phyloP scores from a whole-genome alignment of 2,329 filamentous ascomycete species.

The Colletotrichum sp. region DNA sequence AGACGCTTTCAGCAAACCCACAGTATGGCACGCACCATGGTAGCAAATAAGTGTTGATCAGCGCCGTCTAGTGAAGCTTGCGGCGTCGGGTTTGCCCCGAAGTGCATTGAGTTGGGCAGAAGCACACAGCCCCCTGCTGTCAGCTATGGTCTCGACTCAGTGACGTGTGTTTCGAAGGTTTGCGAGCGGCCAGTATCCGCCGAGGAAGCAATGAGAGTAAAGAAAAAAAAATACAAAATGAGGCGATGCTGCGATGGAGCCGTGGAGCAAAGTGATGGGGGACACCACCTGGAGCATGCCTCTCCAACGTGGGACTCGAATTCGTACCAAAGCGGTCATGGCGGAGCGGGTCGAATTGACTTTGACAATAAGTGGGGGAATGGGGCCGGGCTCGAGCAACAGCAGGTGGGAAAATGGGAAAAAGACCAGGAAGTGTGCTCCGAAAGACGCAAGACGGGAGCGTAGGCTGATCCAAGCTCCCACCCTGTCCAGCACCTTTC shows the following conservation, averaged over 20 bases:
- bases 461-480: not conserved
- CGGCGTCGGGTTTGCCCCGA: not conserved
- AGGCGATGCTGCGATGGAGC: not conserved
- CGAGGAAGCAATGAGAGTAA: not conserved
- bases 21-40: not conserved
- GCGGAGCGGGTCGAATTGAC: conserved; percentile 3
- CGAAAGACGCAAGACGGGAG: not conserved
- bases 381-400: not conserved
- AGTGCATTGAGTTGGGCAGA: not conserved
- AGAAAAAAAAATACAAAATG: not conserved
- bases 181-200: not conserved
- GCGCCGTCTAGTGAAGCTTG: not conserved
- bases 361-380: conserved; percentile 1
- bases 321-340: not conserved
- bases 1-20: not conserved
- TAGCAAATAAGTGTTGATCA: not conserved
- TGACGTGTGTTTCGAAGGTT: not conserved
- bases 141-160: not conserved
- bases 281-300: not conserved
- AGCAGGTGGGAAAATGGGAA: not conserved
- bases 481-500: not conserved
- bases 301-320: not conserved
- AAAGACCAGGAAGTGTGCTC: not conserved
- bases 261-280: not conserved
- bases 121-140: not conserved